Conservation (phyloP, 495 filamentous ascomycete genomes). For the Stereocaulon alpinum region DNA sequence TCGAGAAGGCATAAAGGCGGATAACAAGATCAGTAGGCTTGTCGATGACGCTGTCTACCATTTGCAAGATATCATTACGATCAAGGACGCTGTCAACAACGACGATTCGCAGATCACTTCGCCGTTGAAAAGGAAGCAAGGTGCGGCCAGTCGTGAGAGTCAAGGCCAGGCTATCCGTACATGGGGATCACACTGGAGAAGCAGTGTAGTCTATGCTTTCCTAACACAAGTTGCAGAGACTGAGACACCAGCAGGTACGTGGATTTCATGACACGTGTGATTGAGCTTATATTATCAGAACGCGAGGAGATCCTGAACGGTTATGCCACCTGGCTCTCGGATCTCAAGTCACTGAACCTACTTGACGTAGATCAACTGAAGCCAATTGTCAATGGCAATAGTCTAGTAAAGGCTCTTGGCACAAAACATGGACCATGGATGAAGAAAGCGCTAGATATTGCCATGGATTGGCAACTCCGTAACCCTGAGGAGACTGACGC, state of each 20-base stretch:
- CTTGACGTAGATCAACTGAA: constrained; percentile 40
- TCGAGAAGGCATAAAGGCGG: constrained; percentile 67
- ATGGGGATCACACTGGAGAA: constrained; percentile 69
- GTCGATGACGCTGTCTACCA: constrained; percentile 54
- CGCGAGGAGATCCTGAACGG: constrained; percentile 27
- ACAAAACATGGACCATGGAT: constrained; percentile 68
- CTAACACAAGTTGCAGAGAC: constrained; percentile 51
- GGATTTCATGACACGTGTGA: too few species aligned
- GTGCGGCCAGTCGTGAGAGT: constrained; percentile 29
- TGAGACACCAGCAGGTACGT: constrained; percentile 3
- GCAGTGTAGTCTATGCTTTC: constrained; percentile 60
- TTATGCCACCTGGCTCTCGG: constrained; percentile 38
- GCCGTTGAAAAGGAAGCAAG: constrained; percentile 34
- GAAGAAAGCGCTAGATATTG: constrained; percentile 56
- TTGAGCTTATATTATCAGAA: constrained; percentile 4
- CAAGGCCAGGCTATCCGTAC: constrained; percentile 69
- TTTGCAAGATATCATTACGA: constrained; percentile 44
- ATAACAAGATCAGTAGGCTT: constrained; percentile 58
- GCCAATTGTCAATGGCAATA: constrained; percentile 53
- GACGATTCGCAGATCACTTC: constrained; percentile 24
- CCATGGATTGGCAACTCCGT: constrained; percentile 75
- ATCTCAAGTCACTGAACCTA: constrained; percentile 34
- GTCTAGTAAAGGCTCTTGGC: constrained; percentile 50
- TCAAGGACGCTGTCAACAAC: constrained; percentile 41
- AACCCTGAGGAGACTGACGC: constrained; percentile 57